Evolutionary conservation across 805 yeast species (phyloP), one percentile per base, ranked within the genome.

Genomic region (Scheffersomyces lignosus): DNA sequence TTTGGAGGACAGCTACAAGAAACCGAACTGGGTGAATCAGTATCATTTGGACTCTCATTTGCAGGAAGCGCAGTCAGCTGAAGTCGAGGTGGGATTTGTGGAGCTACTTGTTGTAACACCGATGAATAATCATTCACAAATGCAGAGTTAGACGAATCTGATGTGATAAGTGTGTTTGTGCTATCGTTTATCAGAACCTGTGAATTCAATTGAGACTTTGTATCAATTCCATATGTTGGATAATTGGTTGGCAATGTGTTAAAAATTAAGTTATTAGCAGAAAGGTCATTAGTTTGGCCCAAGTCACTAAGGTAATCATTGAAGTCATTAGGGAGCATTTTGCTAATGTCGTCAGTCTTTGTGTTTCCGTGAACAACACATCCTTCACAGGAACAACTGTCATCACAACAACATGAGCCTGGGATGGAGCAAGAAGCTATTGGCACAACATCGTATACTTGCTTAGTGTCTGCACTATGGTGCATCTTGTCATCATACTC

Each of bases 391-490:
- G 51, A 26, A 43, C 75, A 69, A 27, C 54, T 52, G 10, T 55
- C 61, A 22, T 54, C 60, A 47, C 75, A 69, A 25, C 52, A 43
- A 42, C 75, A 69, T 2, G 65, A 43, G 2, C 67, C 68, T 1
- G 62, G 60, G 10, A 62, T 46, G 2, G 69, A 56, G 42, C 70
- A 65, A 15, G 64, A 49, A 10, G 65, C 62, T 4, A 62, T 56
- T 15, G 50, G 48, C 4, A 63, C 54, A 9, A 61, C 54, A 29
- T 56, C 54, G 28, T 42, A 56, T 9, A 49, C 36, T 34, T 43
- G 44, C 13, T 31, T 15, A 18, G 28, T 13, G 33, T 13, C 27
- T 4, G 14, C 17, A 10, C 24, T n/a, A n/a, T n/a, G n/a, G n/a
- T n/a, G n/a, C n/a, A n/a, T n/a, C n/a, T n/a, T n/a, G n/a, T n/a